Evolutionary conservation across 2,329 filamentous ascomycete genomes (phyloP), one percentile per base, ranked within the genome.

Genomic region (Emmonsiellopsis sp.): DNA sequence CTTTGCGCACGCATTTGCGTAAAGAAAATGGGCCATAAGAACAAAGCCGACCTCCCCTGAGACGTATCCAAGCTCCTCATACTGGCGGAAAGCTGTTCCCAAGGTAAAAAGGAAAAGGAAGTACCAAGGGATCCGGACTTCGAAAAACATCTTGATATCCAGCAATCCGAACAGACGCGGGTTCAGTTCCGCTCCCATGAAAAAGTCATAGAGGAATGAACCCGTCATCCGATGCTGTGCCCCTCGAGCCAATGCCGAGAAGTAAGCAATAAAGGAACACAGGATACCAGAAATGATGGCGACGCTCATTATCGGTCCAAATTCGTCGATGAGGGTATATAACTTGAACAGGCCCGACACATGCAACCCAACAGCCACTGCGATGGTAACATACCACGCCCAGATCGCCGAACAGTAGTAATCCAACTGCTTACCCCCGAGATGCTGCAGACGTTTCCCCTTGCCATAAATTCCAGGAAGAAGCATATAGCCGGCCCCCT

Each of bases 71-170:
- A 91, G 89, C 43, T 78, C 72, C 69, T 95, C 89, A 63, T 88
- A 89, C 70, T 95, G 90, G 57, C 87, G 83, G 43, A 86, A 82
- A 43, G 87, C 88, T 8, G 88, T 81, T 40, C 84, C 88, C 53
- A 85, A 78, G 54, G 84, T 85, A 40, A 91, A 77, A 54, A 90
- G 82, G 65, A 94, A 85, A 40, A 95, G 80, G 60, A 94, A 91
- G 72, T 84, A 95, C 90, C 90, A 95, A 37, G 90, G 90, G 59
- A 95, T 81, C 61, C 90, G 86, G 56, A 95, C 89, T 70, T 95
- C 90, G 65, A 89, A 92, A 74, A 95, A 95, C 89, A 94, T 93
- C 75, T 93, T 94, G 75, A 93, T 88, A 71, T 94, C 88, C 50
- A 94, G 73, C 61, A 88, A 83, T 54, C 83, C 85, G 65, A 89